phyloP scores from a whole-genome alignment of 1,284 basidiomycete species.

The Ustilago shanxiensis region DNA sequence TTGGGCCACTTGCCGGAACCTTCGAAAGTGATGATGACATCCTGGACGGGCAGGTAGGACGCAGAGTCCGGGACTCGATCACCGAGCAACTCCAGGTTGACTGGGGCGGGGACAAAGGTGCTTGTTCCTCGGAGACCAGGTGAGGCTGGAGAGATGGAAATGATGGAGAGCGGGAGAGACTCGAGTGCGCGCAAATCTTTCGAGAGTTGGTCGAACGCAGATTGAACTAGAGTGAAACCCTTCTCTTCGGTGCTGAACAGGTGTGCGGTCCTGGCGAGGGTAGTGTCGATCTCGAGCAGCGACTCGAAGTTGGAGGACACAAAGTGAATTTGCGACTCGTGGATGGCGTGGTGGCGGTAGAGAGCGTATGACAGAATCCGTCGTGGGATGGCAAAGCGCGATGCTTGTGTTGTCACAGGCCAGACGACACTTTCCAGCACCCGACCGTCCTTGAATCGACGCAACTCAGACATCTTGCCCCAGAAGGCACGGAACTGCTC shows the following conservation, averaged over 20 bases:
- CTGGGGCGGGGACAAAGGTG: constrained; percentile 79
- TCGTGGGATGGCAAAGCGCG: constrained; percentile 80
- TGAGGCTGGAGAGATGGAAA: constrained; percentile 79
- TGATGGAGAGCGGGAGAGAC: constrained; percentile 82
- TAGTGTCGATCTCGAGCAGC: constrained; percentile 74
- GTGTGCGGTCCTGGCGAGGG: constrained; percentile 65
- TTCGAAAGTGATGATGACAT: constrained; percentile 75
- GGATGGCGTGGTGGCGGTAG: constrained; percentile 79
- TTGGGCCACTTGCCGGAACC: constrained; percentile 94
- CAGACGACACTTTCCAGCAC: constrained; percentile 95
- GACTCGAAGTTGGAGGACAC: constrained; percentile 76
- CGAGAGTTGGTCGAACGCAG: constrained; percentile 84
- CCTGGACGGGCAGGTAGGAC: constrained; percentile 71
- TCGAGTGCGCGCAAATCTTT: constrained; percentile 82
- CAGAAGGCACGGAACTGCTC: constrained; percentile 85
- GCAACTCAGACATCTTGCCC: constrained; percentile 90
- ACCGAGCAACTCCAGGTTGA: constrained; percentile 63
- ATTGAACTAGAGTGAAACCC: constrained; percentile 80
- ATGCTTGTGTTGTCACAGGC: constrained; percentile 71
- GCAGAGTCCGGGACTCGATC: constrained; percentile 65
- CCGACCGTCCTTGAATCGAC: constrained; percentile 96
- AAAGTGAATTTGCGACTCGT: constrained; percentile 72
- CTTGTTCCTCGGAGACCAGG: constrained; percentile 83
- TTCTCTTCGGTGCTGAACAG: constrained; percentile 68
- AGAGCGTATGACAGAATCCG: constrained; percentile 83